phyloP scores from a whole-genome alignment of 352 stramenopile genomes.

The Globisporangium barbulae region DNA sequence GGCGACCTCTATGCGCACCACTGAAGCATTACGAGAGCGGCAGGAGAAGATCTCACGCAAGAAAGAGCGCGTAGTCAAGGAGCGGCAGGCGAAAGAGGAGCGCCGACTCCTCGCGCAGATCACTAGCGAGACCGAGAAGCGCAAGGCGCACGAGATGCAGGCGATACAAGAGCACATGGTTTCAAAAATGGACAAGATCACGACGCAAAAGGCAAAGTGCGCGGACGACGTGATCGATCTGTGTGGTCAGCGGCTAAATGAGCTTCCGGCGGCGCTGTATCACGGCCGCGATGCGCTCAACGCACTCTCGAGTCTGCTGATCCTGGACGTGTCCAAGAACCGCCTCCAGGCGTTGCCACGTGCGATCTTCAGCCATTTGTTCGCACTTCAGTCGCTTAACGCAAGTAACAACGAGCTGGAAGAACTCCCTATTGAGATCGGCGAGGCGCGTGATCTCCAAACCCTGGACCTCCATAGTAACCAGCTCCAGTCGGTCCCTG shows the following conservation, averaged over 20 bases:
- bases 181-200: conserved; percentile 50
- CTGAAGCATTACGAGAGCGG: conserved; percentile 55
- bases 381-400: conserved; percentile 52
- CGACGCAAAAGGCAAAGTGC: conserved; percentile 44
- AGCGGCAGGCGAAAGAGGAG: conserved; percentile 58
- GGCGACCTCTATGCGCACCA: conserved; percentile 50
- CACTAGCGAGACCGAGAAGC: conserved; percentile 36
- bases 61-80: conserved; percentile 57
- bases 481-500: conserved; percentile 31
- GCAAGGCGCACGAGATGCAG: conserved; percentile 37
- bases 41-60: conserved; percentile 60
- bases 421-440: conserved; percentile 46
- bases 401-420: conserved; percentile 51
- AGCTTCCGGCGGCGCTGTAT: conserved; percentile 40
- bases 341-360: conserved; percentile 35
- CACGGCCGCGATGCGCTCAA: conserved; percentile 49
- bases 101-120: conserved; percentile 37
- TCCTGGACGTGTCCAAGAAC: conserved; percentile 64
- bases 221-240: conserved; percentile 53
- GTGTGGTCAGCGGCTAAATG: conserved; percentile 27
- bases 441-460: conserved; percentile 45
- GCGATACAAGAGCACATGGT: conserved; percentile 54
- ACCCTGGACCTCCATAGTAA: conserved; percentile 52
- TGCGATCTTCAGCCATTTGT: conserved; percentile 55
- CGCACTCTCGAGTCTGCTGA: conserved; percentile 58